Evolutionary conservation across 306 rosid species (phyloP), one percentile per base, ranked within the genome.

Genomic region (Quercus aquifolioides): DNA sequence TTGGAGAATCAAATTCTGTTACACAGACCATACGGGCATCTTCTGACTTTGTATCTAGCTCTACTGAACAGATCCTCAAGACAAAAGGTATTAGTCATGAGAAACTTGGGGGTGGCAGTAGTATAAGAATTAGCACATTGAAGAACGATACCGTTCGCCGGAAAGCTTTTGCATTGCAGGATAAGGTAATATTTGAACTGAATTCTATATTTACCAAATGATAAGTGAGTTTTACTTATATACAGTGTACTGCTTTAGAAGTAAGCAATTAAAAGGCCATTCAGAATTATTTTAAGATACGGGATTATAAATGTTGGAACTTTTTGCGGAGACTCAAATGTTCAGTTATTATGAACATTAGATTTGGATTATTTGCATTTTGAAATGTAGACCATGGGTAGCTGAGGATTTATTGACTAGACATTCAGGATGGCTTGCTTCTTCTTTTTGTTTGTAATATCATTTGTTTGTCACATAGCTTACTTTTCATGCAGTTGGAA

Each of bases 91-190:
- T 58, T 77, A 76, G 75, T 75, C 84, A 58, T 79, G 79, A 80
- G 9, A 84, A 69, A 80, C 82, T 78, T 74, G 92, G 83, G 76
- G 78, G 74, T 75, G 80, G 80, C 72, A 78, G 78, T 79, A 79
- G 64, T 76, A 72, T 82, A 52, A 67, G 81, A 71, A 79, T 71
- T 23, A 71, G 85, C 83, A 76, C 85, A 23, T 64, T 85, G 84
- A 91, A 79, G 84, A 85, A 43, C 77, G 97, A 93, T 90, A 86
- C 96, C 19, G 92, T 84, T 67, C 75, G 80, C 86, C 84, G 88
- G 81, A 95, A 89, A 84, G 85, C 97, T 79, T 95, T 95, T 88
- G 93, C 99, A 23, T 80, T 92, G 84, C 99, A 95, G 85, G 99
- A 95, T 78, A 95, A 95, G 98, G 99, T 95, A 89, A 63, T 76